These are phyloP conservation scores for Talaromyces pinophilus DNA, from an alignment of 2,329 filamentous ascomycete genomes.

Conservation along the genomic window DNA sequence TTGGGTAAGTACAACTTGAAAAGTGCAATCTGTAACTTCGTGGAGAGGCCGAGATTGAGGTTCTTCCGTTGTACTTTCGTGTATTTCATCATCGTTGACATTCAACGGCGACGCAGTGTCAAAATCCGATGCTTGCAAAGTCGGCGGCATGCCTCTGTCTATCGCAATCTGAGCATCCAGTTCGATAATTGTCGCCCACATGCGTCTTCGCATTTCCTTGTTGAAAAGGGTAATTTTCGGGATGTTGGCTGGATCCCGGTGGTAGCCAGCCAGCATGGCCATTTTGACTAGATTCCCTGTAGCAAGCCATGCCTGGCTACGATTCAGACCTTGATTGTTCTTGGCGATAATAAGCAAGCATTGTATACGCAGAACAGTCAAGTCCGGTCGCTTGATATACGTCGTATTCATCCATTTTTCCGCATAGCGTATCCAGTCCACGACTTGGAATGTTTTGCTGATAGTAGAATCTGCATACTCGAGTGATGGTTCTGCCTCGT, in stretches of 20 bases:
- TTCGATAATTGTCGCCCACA: constrained; percentile 61
- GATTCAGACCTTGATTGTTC: constrained; percentile 53
- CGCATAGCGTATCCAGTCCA: constrained; percentile 83
- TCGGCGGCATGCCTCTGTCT: constrained; percentile 57
- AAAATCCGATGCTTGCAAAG: constrained; percentile 46
- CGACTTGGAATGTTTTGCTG: constrained; percentile 34
- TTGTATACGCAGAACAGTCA: constrained; percentile 53
- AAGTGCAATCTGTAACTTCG: constrained; percentile 42
- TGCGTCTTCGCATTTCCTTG: constrained; percentile 53
- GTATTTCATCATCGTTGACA: constrained; percentile 54
- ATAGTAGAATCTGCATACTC: constrained; percentile 30
- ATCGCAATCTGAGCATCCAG: constrained; percentile 59
- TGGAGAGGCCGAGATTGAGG: constrained; percentile 34
- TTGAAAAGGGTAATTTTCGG: constrained; percentile 43
- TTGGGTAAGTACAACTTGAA: constrained; percentile 22
- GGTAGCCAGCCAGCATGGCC: constrained; percentile 57
- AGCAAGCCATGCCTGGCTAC: constrained; percentile 55
- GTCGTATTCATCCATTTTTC: constrained; percentile 85
- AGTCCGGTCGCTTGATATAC: constrained; percentile 56
- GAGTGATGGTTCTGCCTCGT: constrained; percentile 33
- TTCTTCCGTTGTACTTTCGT: constrained; percentile 34
- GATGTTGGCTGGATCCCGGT: constrained; percentile 44
- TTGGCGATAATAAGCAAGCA: constrained; percentile 55
- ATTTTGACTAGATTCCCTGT: constrained; percentile 54
- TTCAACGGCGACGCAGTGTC: constrained; percentile 55